phyloP scores from a whole-genome alignment of 2,329 filamentous ascomycete genomes.

The Fonsecaea pugnacius region DNA sequence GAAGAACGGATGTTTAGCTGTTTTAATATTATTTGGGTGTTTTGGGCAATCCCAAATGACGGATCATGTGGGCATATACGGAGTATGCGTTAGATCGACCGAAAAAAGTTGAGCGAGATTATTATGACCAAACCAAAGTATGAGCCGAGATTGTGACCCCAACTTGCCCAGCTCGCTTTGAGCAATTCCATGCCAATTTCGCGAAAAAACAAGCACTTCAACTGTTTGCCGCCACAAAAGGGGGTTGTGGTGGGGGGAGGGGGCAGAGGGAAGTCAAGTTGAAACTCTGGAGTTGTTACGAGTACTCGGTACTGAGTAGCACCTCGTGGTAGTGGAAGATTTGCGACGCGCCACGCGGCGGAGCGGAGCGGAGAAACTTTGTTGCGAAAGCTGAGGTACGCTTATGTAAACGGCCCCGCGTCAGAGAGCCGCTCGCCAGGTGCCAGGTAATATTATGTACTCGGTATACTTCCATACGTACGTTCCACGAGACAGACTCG shows the following conservation, averaged over 20 bases:
- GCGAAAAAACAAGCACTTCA: background rate
- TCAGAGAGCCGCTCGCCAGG: too few relatives aligned
- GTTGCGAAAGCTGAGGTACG: too few relatives aligned
- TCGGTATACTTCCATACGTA: too few relatives aligned
- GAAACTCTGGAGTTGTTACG: too few relatives aligned
- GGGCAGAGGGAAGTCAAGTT: background rate
- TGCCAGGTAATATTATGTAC: too few relatives aligned
- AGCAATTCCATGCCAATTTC: background rate
- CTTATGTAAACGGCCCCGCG: too few relatives aligned
- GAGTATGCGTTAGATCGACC: background rate
- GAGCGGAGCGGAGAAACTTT: background rate
- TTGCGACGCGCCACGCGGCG: background rate
- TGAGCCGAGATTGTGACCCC: background rate
- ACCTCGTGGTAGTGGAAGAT: background rate
- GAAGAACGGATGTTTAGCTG: background rate
- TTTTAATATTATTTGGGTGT: background rate
- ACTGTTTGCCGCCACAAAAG: background rate
- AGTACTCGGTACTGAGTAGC: too few relatives aligned
- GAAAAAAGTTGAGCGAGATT: slow-evolving; percentile 2
- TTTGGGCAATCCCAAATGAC: background rate
- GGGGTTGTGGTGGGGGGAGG: too few relatives aligned
- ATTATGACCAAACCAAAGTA: too few relatives aligned
- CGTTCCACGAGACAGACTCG: too few relatives aligned
- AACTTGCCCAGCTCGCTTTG: background rate
- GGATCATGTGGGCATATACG: background rate